Percentiles rank a stretch among this genome's conserved stretches.
Conservation (phyloP, 495 filamentous ascomycete genomes). For the Xylaria telfairii region DNA sequence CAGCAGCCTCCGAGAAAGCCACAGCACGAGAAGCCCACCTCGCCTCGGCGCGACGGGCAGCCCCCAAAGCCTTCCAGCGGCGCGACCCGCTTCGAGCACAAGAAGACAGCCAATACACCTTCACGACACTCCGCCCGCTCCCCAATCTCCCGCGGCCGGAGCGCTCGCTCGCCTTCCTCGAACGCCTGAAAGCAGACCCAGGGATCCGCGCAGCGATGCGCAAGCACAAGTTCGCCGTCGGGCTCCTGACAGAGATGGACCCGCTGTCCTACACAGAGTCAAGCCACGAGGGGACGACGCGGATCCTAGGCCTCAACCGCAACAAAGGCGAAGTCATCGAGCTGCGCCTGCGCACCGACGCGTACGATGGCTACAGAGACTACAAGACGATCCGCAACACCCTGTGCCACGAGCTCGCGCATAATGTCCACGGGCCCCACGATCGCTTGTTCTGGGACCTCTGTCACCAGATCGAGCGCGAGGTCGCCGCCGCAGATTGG, state of each 20-base stretch:
- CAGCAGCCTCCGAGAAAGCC: slow-evolving; percentile 45
- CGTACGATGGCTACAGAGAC: slow-evolving; percentile 90
- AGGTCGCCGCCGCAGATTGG: slow-evolving; percentile 84
- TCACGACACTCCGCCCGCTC: slow-evolving; percentile 77
- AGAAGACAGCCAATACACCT: slow-evolving; percentile 74
- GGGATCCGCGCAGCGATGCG: slow-evolving; percentile 85
- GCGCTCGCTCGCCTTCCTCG: slow-evolving; percentile 72
- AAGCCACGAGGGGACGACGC: slow-evolving; percentile 68
- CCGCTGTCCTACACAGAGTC: slow-evolving; percentile 75
- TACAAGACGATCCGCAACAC: slow-evolving; percentile 90
- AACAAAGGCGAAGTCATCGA: slow-evolving; percentile 92
- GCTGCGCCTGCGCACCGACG: slow-evolving; percentile 86
- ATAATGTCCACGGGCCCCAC: slow-evolving; percentile 85
- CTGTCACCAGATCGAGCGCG: slow-evolving; percentile 81
- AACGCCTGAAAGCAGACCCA: slow-evolving; percentile 78
- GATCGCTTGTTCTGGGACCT: slow-evolving; percentile 89
- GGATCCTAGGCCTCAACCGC: slow-evolving; percentile 86
- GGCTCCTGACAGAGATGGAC: slow-evolving; percentile 92
- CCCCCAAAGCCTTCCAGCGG: slow-evolving; percentile 33
- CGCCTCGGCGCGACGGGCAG: slow-evolving; percentile 43
- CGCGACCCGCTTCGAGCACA: slow-evolving; percentile 39
- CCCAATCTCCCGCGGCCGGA: slow-evolving; percentile 77
- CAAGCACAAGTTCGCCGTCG: slow-evolving; percentile 84
- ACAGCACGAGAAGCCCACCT: slow-evolving; percentile 47
- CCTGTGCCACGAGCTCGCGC: slow-evolving; percentile 92